These are phyloP conservation scores for Boletus albobrunnescens DNA, from an alignment of 1,284 basidiomycete genomes.

Conservation along the genomic window DNA sequence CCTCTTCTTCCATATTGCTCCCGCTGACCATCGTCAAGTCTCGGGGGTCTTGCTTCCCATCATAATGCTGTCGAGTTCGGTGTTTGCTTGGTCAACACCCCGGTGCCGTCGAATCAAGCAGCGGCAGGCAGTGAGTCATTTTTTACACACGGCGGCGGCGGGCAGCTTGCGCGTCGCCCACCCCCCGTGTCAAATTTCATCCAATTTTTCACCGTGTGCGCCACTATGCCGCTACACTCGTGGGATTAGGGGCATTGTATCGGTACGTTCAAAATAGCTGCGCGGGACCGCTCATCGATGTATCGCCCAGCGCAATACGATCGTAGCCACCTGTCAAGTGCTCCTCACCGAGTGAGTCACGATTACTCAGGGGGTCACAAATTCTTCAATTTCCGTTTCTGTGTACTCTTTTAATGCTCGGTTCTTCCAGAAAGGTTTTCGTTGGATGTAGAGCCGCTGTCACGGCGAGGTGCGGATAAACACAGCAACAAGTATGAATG, in stretches of 20 bases:
- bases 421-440: constrained; percentile 43
- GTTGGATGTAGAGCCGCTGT: constrained; percentile 49
- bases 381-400: constrained; percentile 6
- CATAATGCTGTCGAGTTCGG: too few species aligned
- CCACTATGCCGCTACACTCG: constrained; percentile 4
- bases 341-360: constrained; percentile 17
- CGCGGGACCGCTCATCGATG: neutral
- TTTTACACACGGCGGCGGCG: neutral
- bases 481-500: too few species aligned
- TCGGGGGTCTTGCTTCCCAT: constrained; percentile 3
- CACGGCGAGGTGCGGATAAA: constrained; percentile 1
- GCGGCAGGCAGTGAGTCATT: constrained; percentile 14
- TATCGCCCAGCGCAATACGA: constrained; percentile 1
- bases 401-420: constrained; percentile 4
- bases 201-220: constrained; percentile 14
- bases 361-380: constrained; percentile 10
- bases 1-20: constrained; percentile 14
- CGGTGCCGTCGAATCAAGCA: constrained; percentile 14
- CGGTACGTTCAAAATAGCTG: constrained; percentile 14
- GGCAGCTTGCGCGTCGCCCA: neutral
- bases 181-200: too few species aligned
- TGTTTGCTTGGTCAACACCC: constrained; percentile 10
- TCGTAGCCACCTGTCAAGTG: constrained; percentile 11
- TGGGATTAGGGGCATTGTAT: constrained; percentile 13
- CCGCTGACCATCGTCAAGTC: constrained; percentile 10